Conservation (phyloP, 805 yeast species). For the Yarrowia sp. region DNA sequence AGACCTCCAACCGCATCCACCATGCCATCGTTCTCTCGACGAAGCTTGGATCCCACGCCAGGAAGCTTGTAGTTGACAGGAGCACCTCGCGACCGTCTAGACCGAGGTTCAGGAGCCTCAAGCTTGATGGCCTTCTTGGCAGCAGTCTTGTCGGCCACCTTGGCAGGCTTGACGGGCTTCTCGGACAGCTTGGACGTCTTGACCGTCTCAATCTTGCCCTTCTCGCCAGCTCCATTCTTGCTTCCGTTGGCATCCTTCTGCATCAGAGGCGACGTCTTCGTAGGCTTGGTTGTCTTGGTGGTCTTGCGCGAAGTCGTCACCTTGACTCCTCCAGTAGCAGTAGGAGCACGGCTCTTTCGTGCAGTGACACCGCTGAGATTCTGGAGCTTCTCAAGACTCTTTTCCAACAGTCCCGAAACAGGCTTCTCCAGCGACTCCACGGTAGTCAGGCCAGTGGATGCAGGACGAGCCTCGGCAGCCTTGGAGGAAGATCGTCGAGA, state of each 20-base stretch:
- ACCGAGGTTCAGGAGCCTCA: constrained; percentile 30
- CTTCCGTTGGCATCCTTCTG: constrained; percentile 9
- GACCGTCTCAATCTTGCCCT: not conserved
- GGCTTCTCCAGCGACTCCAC: not conserved
- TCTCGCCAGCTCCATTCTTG: not conserved
- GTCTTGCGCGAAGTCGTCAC: constrained; percentile 6
- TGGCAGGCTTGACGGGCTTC: not conserved
- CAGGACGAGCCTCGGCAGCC: not conserved
- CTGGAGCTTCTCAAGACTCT: not conserved
- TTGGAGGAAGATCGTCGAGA: not conserved
- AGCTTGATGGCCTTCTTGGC: not conserved
- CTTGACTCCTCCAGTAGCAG: constrained; percentile 16
- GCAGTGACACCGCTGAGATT: not conserved
- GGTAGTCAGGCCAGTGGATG: not conserved
- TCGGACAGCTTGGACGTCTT: not conserved
- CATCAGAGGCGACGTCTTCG: not conserved
- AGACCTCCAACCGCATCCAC: constrained; percentile 54
- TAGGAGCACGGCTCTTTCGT: constrained; percentile 6
- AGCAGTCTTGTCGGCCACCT: not conserved
- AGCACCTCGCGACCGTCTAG: constrained; percentile 51
- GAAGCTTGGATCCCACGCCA: constrained; percentile 63
- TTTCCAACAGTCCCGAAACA: not conserved
- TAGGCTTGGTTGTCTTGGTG: not conserved
- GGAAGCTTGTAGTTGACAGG: constrained; percentile 65
- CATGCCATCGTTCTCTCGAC: constrained; percentile 59